A percentile compares a stretch with the other conserved stretches of the same genome.
Conservation (phyloP, 768 basidiomycete genomes). For the Baorangia bicolor region DNA sequence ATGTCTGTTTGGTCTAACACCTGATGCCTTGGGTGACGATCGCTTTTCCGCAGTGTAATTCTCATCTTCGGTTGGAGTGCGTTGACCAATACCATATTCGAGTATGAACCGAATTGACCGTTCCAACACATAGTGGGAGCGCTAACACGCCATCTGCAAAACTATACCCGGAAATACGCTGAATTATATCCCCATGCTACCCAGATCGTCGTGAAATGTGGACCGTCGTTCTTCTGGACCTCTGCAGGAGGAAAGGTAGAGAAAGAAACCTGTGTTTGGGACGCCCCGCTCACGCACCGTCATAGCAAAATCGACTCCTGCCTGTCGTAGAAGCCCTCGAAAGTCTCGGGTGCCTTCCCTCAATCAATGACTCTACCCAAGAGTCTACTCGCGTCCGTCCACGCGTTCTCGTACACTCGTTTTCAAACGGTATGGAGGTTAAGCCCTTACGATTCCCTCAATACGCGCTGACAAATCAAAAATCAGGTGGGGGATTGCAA, state of each 20-base stretch:
- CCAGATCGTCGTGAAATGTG: slow-evolving; percentile 28
- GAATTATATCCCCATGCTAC: slow-evolving; percentile 28
- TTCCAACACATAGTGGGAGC: slow-evolving; percentile 23
- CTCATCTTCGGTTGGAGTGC: slow-evolving; percentile 33
- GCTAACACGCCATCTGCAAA: slow-evolving; percentile 24
- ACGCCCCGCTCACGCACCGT: not conserved
- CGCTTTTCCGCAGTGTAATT: slow-evolving; percentile 19
- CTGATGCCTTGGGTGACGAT: not conserved
- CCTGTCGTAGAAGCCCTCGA: slow-evolving; percentile 26
- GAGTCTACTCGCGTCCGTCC: slow-evolving; percentile 4
- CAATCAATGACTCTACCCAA: not conserved
- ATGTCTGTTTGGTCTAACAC: not conserved
- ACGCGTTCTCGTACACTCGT: slow-evolving; percentile 28
- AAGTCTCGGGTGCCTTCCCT: slow-evolving; percentile 22
- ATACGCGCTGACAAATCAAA: not conserved
- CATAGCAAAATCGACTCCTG: slow-evolving; percentile 19
- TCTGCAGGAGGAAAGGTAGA: slow-evolving; percentile 11
- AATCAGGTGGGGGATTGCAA: slow-evolving; percentile 24
- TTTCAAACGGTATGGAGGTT: slow-evolving; percentile 27
- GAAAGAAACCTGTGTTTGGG: not conserved
- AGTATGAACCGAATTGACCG: not conserved
- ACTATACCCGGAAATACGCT: slow-evolving; percentile 24
- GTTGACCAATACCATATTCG: not conserved
- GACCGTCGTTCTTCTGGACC: slow-evolving; percentile 20
- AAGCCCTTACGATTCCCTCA: not conserved